Base-by-base conservation (phyloP, 108 stramenopile species). In the Skeletonema marinoi region DNA sequence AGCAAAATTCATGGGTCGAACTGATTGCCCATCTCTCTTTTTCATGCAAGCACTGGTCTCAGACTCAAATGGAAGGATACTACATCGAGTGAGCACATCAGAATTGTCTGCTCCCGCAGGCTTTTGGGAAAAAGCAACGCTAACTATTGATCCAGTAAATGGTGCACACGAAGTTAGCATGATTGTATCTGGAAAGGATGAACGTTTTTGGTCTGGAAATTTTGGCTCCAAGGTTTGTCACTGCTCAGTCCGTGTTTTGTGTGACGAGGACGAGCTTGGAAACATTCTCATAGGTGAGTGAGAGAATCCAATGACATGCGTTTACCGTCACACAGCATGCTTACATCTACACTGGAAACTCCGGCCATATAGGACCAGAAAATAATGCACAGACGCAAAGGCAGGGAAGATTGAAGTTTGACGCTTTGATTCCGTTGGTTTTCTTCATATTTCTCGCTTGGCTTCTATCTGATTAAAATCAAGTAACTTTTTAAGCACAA, bases 21-120 rank as follows among this genome's bases (percentile, higher is more conserved):
- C 85, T 3, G 90, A 91, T 72, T 91, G 90, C 71, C 87, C 90
- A 5, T 88, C 87, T 12, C 70, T 89, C 61, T 91, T 91, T 68
- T 13, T 46, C 41, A 63, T 91, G 74, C 60, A 81, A 33, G 82
- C 82, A 1, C 12, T 82, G 36, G 35, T 88, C 14, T 50, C 60
- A 4, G 61, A 83, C 38, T 60, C 61, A 21, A 54, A 76, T 11
- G 54, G 68, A 50, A 54, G 60, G 16, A 42, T 58, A 13, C 7
- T 85, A 3, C 66, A 78, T 51, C 59, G 51, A 25, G 19, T 60
- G 35, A 16, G 11, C n/a, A 88, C 85, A 8, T 71, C 60, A 14
- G 41, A 39, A 33, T 21, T 89, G 48, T 48, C 79, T 8, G 80
- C 90, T 29, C 90, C 90, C 13, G 82, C 72, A 11, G 87, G 85